A percentile compares a stretch with the other conserved stretches of the same genome.
Evolutionary conservation across 2,329 filamentous ascomycete genomes (phyloP).

Genomic region (Ophiostoma piceae): DNA sequence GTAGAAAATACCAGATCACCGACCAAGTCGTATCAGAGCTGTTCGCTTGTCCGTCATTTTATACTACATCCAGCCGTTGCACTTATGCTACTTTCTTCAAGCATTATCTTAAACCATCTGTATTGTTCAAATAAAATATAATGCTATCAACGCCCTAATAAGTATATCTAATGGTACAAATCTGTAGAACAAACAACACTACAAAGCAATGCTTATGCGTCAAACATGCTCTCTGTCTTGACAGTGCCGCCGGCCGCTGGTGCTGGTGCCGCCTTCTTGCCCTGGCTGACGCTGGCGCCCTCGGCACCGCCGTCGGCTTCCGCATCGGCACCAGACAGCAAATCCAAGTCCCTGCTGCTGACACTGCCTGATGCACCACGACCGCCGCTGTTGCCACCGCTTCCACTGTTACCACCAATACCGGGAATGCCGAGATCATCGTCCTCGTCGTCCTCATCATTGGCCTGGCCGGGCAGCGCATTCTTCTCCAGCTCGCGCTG

Average conservation of each 20-base stretch:
- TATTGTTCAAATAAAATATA: background rate
- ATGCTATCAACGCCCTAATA: background rate
- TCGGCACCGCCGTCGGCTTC: constrained; percentile 47
- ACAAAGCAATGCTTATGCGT: background rate
- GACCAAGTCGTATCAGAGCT: no score
- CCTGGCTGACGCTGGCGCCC: background rate
- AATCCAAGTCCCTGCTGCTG: constrained; percentile 51
- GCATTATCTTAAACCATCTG: no score
- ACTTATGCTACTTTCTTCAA: background rate
- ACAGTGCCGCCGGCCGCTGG: background rate
- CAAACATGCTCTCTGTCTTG: constrained; percentile 16
- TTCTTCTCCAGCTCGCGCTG: constrained; percentile 87
- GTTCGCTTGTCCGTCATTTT: no score
- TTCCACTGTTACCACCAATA: constrained; percentile 22
- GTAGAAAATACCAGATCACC: no score
- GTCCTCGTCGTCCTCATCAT: constrained; percentile 54
- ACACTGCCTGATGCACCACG: constrained; percentile 32
- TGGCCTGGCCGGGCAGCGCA: constrained; percentile 56
- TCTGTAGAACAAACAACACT: background rate
- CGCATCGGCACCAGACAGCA: constrained; percentile 69
- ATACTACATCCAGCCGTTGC: no score
- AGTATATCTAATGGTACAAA: background rate
- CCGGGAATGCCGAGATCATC: constrained; percentile 30
- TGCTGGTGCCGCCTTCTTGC: background rate
- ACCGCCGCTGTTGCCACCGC: constrained; percentile 31